These are phyloP conservation scores for Chaetomiaceae sp. DNA, from an alignment of 2,329 filamentous ascomycete species.

Conservation along the genomic window DNA sequence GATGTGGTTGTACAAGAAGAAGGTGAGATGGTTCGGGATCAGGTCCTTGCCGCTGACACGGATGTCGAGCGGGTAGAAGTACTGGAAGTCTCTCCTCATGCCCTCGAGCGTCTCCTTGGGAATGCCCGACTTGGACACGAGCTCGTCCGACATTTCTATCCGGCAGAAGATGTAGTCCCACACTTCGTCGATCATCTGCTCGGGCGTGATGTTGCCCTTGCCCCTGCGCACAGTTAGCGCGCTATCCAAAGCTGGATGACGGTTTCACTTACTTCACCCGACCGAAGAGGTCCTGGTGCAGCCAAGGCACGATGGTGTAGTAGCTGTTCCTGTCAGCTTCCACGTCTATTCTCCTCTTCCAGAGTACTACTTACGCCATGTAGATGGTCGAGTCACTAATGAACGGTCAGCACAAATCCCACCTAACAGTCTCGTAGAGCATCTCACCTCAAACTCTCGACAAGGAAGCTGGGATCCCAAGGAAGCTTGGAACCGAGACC, in stretches of 20 bases:
- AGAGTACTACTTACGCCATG: conserved; percentile 48
- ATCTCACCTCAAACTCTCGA: conserved; percentile 53
- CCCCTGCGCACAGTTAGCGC: conserved; percentile 38
- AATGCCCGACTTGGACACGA: conserved; percentile 64
- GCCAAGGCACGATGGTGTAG: conserved; percentile 60
- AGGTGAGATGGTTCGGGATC: conserved; percentile 90
- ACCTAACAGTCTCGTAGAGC: not conserved
- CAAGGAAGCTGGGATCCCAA: conserved; percentile 86
- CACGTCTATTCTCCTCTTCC: too few relatives aligned
- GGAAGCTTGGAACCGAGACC: conserved; percentile 91
- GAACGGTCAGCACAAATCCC: conserved; percentile 36
- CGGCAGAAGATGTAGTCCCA: conserved; percentile 95
- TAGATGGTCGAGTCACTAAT: conserved; percentile 92
- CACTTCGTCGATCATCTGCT: conserved; percentile 90
- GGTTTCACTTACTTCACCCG: conserved; percentile 44
- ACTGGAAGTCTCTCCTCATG: conserved; percentile 89
- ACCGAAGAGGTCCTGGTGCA: conserved; percentile 86
- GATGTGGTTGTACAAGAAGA: conserved; percentile 90
- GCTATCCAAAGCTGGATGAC: too few relatives aligned
- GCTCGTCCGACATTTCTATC: conserved; percentile 62
- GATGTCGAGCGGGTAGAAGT: conserved; percentile 93
- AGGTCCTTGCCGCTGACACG: conserved; percentile 88
- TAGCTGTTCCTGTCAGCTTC: conserved; percentile 37
- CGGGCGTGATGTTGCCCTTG: conserved; percentile 63
- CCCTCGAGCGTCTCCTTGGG: conserved; percentile 66